Conservation (phyloP, 768 basidiomycete species). For the Kwoniella dendrophila region DNA sequence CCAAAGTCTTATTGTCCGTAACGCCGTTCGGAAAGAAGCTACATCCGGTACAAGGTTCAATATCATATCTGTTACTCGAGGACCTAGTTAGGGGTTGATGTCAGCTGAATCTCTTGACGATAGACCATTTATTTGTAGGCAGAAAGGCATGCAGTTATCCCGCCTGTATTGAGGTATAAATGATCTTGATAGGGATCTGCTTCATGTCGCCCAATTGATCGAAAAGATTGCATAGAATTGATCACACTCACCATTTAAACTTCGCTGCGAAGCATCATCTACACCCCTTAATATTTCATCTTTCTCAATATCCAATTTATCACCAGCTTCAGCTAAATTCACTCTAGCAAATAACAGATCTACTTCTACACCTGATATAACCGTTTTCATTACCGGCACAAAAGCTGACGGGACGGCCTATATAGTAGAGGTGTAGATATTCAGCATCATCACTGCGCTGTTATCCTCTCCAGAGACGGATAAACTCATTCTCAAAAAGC, state of each 20-base stretch:
- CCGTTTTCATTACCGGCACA: conserved; percentile 90
- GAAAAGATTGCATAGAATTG: no score
- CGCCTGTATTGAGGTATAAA: no score
- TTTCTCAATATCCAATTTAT: conserved; percentile 84
- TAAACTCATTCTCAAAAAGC: no score
- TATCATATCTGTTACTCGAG: conserved; percentile 93
- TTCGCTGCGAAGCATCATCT: conserved; percentile 91
- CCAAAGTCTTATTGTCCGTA: conserved; percentile 97
- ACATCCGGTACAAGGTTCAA: conserved; percentile 92
- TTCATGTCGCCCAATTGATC: no score
- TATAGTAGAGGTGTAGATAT: conserved; percentile 1
- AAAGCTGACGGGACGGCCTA: conserved; percentile 96
- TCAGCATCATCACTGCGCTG: background rate
- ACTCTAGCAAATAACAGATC: conserved; percentile 83
- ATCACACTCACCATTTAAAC: conserved; percentile 73
- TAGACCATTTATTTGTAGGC: no score
- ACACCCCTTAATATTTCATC: conserved; percentile 88
- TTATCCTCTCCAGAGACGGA: no score
- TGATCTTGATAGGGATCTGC: no score
- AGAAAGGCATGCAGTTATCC: no score
- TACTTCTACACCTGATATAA: conserved; percentile 86
- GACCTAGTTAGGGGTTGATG: conserved; percentile 62
- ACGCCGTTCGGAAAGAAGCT: conserved; percentile 86
- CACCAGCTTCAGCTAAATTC: conserved; percentile 67
- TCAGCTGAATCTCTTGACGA: background rate